Evolutionary conservation across 805 yeast genomes (phyloP).

Genomic region (Sugiyamaella floridensis): DNA sequence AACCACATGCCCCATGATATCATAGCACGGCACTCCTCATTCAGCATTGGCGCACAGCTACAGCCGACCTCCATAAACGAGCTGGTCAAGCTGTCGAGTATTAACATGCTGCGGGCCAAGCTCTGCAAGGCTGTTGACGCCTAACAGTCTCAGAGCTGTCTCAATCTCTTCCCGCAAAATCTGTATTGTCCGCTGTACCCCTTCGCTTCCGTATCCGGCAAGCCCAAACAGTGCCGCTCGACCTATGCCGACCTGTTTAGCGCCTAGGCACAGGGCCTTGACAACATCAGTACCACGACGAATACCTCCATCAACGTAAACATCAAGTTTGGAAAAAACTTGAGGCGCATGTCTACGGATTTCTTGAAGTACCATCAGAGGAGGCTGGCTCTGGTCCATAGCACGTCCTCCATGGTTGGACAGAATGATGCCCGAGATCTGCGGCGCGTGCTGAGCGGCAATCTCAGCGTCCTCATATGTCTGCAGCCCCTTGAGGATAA

Average conservation of each 20-base stretch:
- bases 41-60: not conserved
- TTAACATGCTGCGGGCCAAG: conserved; percentile 30
- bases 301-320: conserved; percentile 62
- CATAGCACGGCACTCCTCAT: not conserved
- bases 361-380: conserved; percentile 55
- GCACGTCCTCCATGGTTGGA: conserved; percentile 76
- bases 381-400: conserved; percentile 54
- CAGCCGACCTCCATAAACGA: conserved; percentile 14
- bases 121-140: conserved; percentile 45
- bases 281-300: conserved; percentile 59
- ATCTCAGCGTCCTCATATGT: conserved; percentile 55
- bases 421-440: conserved; percentile 53
- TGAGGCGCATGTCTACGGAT: conserved; percentile 36
- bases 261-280: conserved; percentile 62
- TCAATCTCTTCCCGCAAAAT: conserved; percentile 54
- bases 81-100: conserved; percentile 18
- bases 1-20: no score
- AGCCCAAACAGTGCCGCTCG: conserved; percentile 58
- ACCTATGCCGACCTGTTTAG: conserved; percentile 58
- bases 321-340: conserved; percentile 40
- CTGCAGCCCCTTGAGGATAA: conserved; percentile 58
- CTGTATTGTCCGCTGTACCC: conserved; percentile 52
- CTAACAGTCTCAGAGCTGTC: conserved; percentile 60
- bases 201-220: conserved; percentile 62
- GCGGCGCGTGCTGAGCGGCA: conserved; percentile 47